phyloP scores from a whole-genome alignment of 805 yeast genomes.

The Metschnikowia kunwiensis region DNA sequence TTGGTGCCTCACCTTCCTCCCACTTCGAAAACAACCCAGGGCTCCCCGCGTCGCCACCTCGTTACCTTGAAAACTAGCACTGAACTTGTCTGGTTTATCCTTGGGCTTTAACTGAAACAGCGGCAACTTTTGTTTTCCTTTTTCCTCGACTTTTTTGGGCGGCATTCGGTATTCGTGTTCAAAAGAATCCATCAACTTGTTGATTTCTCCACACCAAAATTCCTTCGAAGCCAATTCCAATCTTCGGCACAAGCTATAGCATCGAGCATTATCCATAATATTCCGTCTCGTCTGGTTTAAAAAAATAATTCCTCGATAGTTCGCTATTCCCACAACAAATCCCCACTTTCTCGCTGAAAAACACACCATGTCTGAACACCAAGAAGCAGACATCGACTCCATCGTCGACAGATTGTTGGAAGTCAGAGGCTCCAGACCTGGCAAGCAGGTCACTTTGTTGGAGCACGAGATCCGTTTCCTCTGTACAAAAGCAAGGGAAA shows the following conservation, averaged over 20 bases:
- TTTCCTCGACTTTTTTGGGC: constrained; percentile 5
- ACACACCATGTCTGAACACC: constrained; percentile 34
- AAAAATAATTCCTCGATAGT: background rate
- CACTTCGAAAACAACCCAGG: constrained; percentile 8
- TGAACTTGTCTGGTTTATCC: constrained; percentile 6
- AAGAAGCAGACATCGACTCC: constrained; percentile 93
- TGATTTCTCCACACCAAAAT: constrained; percentile 4
- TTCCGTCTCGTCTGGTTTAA: background rate
- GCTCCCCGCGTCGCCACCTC: constrained; percentile 8
- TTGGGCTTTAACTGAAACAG: constrained; percentile 7
- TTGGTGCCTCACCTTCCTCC: constrained; percentile 13
- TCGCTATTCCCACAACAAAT: background rate
- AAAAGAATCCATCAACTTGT: constrained; percentile 8
- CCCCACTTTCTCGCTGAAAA: background rate
- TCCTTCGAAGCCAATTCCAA: background rate
- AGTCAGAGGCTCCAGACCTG: constrained; percentile 98
- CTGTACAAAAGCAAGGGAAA: constrained; percentile 97
- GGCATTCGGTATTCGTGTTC: constrained; percentile 9
- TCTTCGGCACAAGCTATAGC: background rate
- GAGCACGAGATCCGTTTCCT: constrained; percentile 93
- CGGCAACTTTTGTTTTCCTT: constrained; percentile 8
- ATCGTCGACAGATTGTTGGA: constrained; percentile 94
- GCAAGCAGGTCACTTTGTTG: constrained; percentile 89
- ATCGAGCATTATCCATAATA: no score
- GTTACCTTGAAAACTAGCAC: constrained; percentile 11